A percentile compares a stretch with the other conserved stretches of the same genome.
Evolutionary conservation across 148 eudicot species (phyloP).

Genomic region (Rhododendron molle): DNA sequence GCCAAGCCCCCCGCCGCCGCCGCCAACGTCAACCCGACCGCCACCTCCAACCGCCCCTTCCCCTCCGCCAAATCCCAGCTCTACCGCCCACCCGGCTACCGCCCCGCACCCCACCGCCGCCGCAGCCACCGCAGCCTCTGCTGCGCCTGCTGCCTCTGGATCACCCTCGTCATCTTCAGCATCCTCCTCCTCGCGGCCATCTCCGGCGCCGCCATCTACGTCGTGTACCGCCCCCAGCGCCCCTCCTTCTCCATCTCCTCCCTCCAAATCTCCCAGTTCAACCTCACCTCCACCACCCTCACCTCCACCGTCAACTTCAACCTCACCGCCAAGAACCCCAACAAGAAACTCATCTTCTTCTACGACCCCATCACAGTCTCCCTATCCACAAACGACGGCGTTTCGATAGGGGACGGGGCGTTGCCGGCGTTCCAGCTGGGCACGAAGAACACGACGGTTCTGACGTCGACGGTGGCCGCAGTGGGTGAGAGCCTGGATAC

Average conservation of each 20-base stretch:
- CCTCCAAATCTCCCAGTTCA: slow-evolving; percentile 42
- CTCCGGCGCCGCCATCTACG: slow-evolving; percentile 37
- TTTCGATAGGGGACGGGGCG: slow-evolving; percentile 29
- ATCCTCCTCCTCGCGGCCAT: slow-evolving; percentile 50
- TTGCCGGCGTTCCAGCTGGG: slow-evolving; percentile 34
- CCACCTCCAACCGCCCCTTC: slow-evolving; percentile 21
- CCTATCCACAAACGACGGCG: slow-evolving; percentile 17
- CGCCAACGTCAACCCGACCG: neutral
- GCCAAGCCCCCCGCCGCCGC: slow-evolving; percentile 24
- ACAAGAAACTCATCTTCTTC: slow-evolving; percentile 36
- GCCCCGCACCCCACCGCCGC: slow-evolving; percentile 40
- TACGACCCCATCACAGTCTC: slow-evolving; percentile 33
- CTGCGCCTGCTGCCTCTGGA: slow-evolving; percentile 42
- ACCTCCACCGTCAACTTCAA: slow-evolving; percentile 36
- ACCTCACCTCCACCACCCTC: slow-evolving; percentile 32
- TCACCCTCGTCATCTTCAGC: slow-evolving; percentile 25
- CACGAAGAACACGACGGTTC: slow-evolving; percentile 36
- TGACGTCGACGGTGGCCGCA: slow-evolving; percentile 22
- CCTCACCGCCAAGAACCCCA: slow-evolving; percentile 38
- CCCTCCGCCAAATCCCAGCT: slow-evolving; percentile 46
- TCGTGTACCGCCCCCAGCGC: slow-evolving; percentile 54
- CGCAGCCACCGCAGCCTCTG: slow-evolving; percentile 35
- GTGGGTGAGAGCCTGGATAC: slow-evolving; percentile 11
- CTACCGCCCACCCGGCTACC: slow-evolving; percentile 46
- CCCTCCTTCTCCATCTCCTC: slow-evolving; percentile 51